These are phyloP conservation scores for Penicillium verhagenii DNA, from an alignment of 495 filamentous ascomycete genomes.

Conservation along the genomic window DNA sequence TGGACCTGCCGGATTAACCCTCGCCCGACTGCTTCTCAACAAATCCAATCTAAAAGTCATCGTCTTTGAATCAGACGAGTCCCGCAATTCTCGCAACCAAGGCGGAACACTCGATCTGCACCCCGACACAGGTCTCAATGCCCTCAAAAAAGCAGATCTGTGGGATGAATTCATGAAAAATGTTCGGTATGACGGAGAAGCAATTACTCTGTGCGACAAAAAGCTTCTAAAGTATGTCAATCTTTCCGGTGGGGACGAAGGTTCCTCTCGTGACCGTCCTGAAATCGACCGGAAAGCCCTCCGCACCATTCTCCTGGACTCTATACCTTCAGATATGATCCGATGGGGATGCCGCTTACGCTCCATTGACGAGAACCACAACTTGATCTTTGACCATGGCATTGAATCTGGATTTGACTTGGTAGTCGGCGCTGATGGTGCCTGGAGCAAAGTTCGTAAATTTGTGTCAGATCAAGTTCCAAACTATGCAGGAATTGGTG, in stretches of 20 bases:
- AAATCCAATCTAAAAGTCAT: conserved; percentile 31
- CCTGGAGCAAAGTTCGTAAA: conserved; percentile 53
- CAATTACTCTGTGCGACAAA: conserved; percentile 19
- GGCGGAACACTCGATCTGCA: conserved; percentile 61
- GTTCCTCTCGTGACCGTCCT: conserved; percentile 18
- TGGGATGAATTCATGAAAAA: conserved; percentile 46
- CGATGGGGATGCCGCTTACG: conserved; percentile 25
- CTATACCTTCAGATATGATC: conserved; percentile 21
- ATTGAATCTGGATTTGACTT: conserved; percentile 35
- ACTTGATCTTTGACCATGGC: conserved; percentile 19
- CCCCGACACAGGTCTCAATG: conserved; percentile 45
- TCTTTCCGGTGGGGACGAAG: neutral
- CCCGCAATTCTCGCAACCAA: conserved; percentile 32
- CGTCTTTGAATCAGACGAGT: conserved; percentile 50
- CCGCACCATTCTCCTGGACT: conserved; percentile 29
- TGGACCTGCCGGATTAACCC: conserved; percentile 50
- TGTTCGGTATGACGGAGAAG: conserved; percentile 48
- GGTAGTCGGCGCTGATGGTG: conserved; percentile 61
- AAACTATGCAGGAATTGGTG: conserved; percentile 46
- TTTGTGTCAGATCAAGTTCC: conserved; percentile 47
- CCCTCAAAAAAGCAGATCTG: conserved; percentile 49
- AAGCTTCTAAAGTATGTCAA: conserved; percentile 15
- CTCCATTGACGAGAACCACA: conserved; percentile 19
- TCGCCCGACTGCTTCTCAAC: conserved; percentile 52
- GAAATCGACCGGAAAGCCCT: conserved; percentile 33